These are phyloP conservation scores for Termitomyces sp. DNA, from an alignment of 1,284 basidiomycete species.

Conservation along the genomic window DNA sequence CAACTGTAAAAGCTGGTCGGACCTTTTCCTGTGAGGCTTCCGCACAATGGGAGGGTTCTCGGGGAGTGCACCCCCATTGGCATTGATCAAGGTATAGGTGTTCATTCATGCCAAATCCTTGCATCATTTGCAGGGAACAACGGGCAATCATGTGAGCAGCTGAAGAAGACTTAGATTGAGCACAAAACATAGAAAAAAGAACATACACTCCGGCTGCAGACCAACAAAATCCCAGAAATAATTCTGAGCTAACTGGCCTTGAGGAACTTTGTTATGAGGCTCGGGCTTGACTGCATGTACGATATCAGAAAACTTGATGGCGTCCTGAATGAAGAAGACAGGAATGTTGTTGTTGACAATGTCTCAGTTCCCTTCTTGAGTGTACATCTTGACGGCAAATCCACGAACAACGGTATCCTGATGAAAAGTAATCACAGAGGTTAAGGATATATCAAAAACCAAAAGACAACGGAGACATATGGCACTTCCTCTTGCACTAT, in stretches of 20 bases:
- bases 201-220: slow-evolving; percentile 55
- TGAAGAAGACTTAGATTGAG: slow-evolving; percentile 21
- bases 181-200: not conserved
- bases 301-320: slow-evolving; percentile 80
- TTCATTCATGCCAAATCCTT: slow-evolving; percentile 83
- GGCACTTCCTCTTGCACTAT: slow-evolving; percentile 46
- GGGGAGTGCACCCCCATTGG: slow-evolving; percentile 51
- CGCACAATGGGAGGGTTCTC: slow-evolving; percentile 33
- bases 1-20: slow-evolving; percentile 54
- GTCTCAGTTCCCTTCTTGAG: slow-evolving; percentile 71
- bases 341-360: slow-evolving; percentile 76
- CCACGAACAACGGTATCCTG: slow-evolving; percentile 79
- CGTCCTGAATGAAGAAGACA: slow-evolving; percentile 83
- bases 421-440: not conserved
- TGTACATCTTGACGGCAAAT: slow-evolving; percentile 80
- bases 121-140: slow-evolving; percentile 80
- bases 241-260: slow-evolving; percentile 68
- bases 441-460: not conserved
- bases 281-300: slow-evolving; percentile 80
- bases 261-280: slow-evolving; percentile 68
- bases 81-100: slow-evolving; percentile 73
- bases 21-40: slow-evolving; percentile 53
- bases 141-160: slow-evolving; percentile 79
- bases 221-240: slow-evolving; percentile 82
- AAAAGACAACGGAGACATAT: slow-evolving; percentile 30